phyloP scores from a whole-genome alignment of 257 asterid species.

The Echium plantagineum region DNA sequence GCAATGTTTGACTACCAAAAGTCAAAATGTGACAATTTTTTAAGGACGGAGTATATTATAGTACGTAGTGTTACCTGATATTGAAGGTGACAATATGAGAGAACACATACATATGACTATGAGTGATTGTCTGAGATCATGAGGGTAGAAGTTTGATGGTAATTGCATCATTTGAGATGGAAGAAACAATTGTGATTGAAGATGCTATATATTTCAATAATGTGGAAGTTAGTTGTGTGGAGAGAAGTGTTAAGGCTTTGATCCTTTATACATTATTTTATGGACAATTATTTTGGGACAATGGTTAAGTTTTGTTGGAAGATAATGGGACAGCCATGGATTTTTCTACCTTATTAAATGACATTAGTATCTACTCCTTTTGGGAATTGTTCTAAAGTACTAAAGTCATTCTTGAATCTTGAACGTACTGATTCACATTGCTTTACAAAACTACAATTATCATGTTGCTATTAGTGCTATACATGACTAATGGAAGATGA shows the following conservation, averaged over 20 bases:
- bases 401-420: conserved; percentile 1
- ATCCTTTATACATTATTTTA: too few relatives aligned
- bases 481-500: too few relatives aligned
- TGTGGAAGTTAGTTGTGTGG: not conserved
- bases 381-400: conserved; percentile 20
- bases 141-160: conserved; percentile 13
- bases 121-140: conserved; percentile 6
- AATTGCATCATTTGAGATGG: conserved; percentile 9
- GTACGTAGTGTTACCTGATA: conserved; percentile 25
- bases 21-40: too few relatives aligned
- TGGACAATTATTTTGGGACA: conserved; percentile 9
- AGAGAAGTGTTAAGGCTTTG: conserved; percentile 6
- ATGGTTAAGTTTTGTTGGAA: conserved; percentile 15
- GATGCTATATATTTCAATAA: not conserved
- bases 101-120: conserved; percentile 7
- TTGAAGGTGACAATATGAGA: conserved; percentile 9
- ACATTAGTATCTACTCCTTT: conserved; percentile 4
- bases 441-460: too few relatives aligned
- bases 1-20: too few relatives aligned
- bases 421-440: too few relatives aligned
- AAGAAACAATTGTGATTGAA: too few relatives aligned
- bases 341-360: conserved; percentile 13
- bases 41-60: too few relatives aligned
- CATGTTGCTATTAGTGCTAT: too few relatives aligned
- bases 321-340: conserved; percentile 9